Percentiles rank a stretch among this genome's conserved stretches.
These are phyloP conservation scores for Grammothele lineata DNA, from an alignment of 768 basidiomycete species.

Conservation along the genomic window DNA sequence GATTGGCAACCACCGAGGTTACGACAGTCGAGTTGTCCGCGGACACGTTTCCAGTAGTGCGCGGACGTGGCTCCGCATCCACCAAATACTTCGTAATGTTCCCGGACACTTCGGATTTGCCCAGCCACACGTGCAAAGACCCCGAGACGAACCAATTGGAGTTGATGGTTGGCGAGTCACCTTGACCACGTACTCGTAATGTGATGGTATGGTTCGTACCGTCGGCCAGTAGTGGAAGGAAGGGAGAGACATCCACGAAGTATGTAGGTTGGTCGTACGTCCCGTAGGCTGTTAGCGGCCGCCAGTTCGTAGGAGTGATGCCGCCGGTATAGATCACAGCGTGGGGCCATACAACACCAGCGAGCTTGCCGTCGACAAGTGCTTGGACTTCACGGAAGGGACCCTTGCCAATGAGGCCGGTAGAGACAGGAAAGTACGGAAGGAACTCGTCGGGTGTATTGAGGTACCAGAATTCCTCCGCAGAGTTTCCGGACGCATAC, in stretches of 20 bases:
- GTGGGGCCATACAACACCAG: conserved; percentile 54
- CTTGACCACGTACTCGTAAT: conserved; percentile 66
- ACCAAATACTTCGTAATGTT: conserved; percentile 52
- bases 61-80: conserved; percentile 47
- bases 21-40: conserved; percentile 48
- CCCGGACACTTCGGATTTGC: conserved; percentile 60
- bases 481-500: conserved; percentile 54
- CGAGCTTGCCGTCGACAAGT: conserved; percentile 47
- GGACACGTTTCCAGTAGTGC: conserved; percentile 35
- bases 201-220: conserved; percentile 60
- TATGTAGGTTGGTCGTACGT: conserved; percentile 73
- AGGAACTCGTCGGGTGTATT: conserved; percentile 59
- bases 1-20: conserved; percentile 45
- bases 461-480: conserved; percentile 74
- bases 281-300: conserved; percentile 32
- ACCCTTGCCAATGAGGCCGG: conserved; percentile 43
- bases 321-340: conserved; percentile 65
- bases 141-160: conserved; percentile 75
- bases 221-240: conserved; percentile 61
- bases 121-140: conserved; percentile 57
- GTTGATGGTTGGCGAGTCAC: conserved; percentile 53
- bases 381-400: conserved; percentile 58
- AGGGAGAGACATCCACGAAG: conserved; percentile 70
- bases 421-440: conserved; percentile 43
- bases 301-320: conserved; percentile 63